These are phyloP conservation scores for Stephania yunnanensis DNA, from an alignment of 164 flowering plant genomes.

Conservation along the genomic window DNA sequence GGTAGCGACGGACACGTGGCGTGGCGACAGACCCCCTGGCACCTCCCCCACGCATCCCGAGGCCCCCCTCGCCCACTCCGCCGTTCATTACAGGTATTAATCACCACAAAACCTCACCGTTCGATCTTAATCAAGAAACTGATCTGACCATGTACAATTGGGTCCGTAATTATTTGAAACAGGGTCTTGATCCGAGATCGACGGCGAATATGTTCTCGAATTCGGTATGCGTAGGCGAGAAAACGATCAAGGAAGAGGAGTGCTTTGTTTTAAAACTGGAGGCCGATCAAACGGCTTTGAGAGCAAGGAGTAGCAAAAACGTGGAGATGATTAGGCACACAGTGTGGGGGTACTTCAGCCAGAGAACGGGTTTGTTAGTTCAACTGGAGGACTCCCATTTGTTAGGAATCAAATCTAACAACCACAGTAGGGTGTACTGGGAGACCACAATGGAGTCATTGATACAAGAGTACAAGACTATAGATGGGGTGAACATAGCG, in stretches of 20 bases:
- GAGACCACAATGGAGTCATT: slow-evolving; percentile 83
- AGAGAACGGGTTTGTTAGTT: slow-evolving; percentile 69
- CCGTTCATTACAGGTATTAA: slow-evolving; percentile 71
- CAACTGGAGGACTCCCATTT: slow-evolving; percentile 78
- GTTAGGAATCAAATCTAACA: slow-evolving; percentile 50
- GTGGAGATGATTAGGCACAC: slow-evolving; percentile 82
- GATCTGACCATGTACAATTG: background rate
- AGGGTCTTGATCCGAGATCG: slow-evolving; percentile 91
- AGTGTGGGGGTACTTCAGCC: slow-evolving; percentile 91
- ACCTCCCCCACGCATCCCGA: slow-evolving; percentile 82
- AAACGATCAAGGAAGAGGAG: slow-evolving; percentile 59
- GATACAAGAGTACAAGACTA: slow-evolving; percentile 56
- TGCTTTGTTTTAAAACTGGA: slow-evolving; percentile 82
- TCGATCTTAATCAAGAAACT: background rate
- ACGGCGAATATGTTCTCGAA: slow-evolving; percentile 72
- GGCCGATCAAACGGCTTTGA: slow-evolving; percentile 46
- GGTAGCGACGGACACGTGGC: slow-evolving; percentile 92
- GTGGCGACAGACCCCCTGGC: slow-evolving; percentile 98
- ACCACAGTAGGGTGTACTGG: slow-evolving; percentile 55
- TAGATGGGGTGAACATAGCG: slow-evolving; percentile 80
- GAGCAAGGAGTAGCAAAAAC: slow-evolving; percentile 64
- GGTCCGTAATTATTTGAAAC: slow-evolving; percentile 9
- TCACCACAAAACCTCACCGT: too few species aligned
- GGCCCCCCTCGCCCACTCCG: slow-evolving; percentile 97
- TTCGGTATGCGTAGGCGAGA: slow-evolving; percentile 74